phyloP scores from a whole-genome alignment of 768 basidiomycete species.

The Daedaleopsis nitida region DNA sequence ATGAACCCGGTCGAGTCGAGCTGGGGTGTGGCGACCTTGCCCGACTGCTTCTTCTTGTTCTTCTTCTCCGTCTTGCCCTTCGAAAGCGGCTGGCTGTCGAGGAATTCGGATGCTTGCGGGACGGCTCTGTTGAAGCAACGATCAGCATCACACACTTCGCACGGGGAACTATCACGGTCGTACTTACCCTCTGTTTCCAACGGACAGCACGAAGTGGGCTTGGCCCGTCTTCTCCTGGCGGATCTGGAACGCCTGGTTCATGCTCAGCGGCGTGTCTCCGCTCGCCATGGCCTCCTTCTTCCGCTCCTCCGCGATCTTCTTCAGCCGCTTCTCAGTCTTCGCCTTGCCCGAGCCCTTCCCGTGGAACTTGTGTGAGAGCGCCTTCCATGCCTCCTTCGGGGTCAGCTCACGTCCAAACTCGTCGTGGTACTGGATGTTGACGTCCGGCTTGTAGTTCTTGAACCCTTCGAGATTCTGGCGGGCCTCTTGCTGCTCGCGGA shows the following conservation, averaged over 20 bases:
- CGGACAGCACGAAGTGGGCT: slow-evolving; percentile 94
- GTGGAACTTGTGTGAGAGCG: slow-evolving; percentile 96
- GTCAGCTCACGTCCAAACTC: slow-evolving; percentile 89
- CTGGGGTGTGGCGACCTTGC: slow-evolving; percentile 50
- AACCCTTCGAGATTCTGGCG: slow-evolving; percentile 78
- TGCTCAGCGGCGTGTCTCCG: slow-evolving; percentile 93
- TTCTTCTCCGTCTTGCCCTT: slow-evolving; percentile 84
- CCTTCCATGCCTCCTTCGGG: slow-evolving; percentile 98
- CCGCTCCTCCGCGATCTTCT: slow-evolving; percentile 97
- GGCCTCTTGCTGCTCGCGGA: slow-evolving; percentile 90
- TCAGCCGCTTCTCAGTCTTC: slow-evolving; percentile 95
- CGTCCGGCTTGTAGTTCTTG: slow-evolving; percentile 95
- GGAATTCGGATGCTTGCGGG: slow-evolving; percentile 80
- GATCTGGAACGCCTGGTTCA: slow-evolving; percentile 92
- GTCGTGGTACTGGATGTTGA: slow-evolving; percentile 96
- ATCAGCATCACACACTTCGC: slow-evolving; percentile 4
- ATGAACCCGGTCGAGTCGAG: slow-evolving; percentile 65
- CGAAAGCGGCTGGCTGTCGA: slow-evolving; percentile 77
- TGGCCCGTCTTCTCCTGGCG: slow-evolving; percentile 93
- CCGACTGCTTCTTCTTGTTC: slow-evolving; percentile 75
- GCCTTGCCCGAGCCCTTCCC: slow-evolving; percentile 96
- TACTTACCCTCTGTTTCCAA: slow-evolving; percentile 87
- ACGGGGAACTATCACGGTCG: background rate
- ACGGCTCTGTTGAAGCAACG: slow-evolving; percentile 59
- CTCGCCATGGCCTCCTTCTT: slow-evolving; percentile 93